Base-by-base conservation (phyloP, 2,329 filamentous ascomycete genomes). In the Stenocarpella maydis region DNA sequence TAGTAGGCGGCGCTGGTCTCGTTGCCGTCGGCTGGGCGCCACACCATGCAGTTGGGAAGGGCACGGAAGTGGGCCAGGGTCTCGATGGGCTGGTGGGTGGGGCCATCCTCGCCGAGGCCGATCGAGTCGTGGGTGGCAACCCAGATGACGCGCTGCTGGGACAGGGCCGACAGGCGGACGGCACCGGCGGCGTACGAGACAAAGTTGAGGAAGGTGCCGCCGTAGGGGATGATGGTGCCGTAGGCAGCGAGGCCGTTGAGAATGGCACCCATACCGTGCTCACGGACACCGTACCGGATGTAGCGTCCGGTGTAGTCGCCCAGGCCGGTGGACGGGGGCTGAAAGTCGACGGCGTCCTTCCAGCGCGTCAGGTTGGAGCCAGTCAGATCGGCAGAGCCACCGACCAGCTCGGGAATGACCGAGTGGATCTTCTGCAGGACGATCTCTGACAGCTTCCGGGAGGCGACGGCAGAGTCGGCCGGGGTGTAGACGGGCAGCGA, bases 71-170 rank as follows among this genome's bases (percentile, higher is more conserved):
- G 96, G 71, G 95, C 92, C 73, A 98, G 90, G 53, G 94, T 97
- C 90, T 99, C 96, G 76, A 99, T 97, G 82, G 96, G 96, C 89
- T 99, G 96, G 86, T 99, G 96, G 69, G 96, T 99, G 76, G 96
- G 95, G 73, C 96, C 96, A 79, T 99, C 96, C 86, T 99, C 96
- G 84, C 96, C 96, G 75, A 98, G 93, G 87, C 96, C 96, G 77
- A 99, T 99, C 74, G 95, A 98, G 88, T 98, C 95, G 89, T 98
- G 95, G 76, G 95, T 98, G 78, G 96, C 95, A 76, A 98, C 89
- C 91, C 96, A 97, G 86, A 99, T 95, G 80, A 90, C 87, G 77
- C 95, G 95, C 81, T 95, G 88, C 82, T 93, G 95, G 55, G 95
- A 97, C 76, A 99, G 89, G 49, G 96, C 91, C 45, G 95, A 97